Percentiles rank a stretch among this genome's conserved stretches.
phyloP scores from a whole-genome alignment of 2,329 filamentous ascomycete genomes.

The Graphilbum sp. region DNA sequence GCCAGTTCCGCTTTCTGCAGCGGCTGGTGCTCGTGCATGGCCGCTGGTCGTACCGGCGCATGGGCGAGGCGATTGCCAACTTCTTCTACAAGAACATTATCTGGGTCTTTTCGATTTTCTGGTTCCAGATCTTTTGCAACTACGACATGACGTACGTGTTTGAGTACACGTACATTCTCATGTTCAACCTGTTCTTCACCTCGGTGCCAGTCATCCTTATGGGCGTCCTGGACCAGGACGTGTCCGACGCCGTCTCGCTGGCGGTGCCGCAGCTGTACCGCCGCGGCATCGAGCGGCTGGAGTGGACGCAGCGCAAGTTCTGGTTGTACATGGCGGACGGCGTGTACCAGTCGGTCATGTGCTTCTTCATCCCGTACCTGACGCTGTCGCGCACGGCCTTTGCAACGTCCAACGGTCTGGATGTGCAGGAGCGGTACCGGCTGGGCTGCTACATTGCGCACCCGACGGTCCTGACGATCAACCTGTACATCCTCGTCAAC shows the following conservation, averaged over 20 bases:
- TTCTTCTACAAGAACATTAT: slow-evolving; percentile 99
- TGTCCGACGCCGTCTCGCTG: slow-evolving; percentile 82
- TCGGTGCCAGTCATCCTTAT: slow-evolving; percentile 89
- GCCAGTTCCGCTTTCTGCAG: slow-evolving; percentile 80
- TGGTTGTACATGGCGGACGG: slow-evolving; percentile 96
- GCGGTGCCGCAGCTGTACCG: slow-evolving; percentile 92
- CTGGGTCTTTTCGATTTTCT: slow-evolving; percentile 93
- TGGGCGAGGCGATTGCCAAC: slow-evolving; percentile 89
- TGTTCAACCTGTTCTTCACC: slow-evolving; percentile 95
- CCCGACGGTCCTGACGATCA: slow-evolving; percentile 74
- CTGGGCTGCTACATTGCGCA: slow-evolving; percentile 80
- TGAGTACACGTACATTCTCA: slow-evolving; percentile 92
- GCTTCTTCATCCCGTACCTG: slow-evolving; percentile 84
- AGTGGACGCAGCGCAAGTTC: slow-evolving; percentile 94
- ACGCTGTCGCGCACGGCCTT: slow-evolving; percentile 55
- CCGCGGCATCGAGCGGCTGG: slow-evolving; percentile 83
- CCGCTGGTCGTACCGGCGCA: slow-evolving; percentile 86
- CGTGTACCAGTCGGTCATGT: slow-evolving; percentile 83
- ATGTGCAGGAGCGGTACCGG: slow-evolving; percentile 62
- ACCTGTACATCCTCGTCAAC: slow-evolving; percentile 88
- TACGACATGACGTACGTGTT: slow-evolving; percentile 96
- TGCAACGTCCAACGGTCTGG: slow-evolving; percentile 54
- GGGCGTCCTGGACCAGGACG: slow-evolving; percentile 93
- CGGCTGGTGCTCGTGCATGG: slow-evolving; percentile 79
- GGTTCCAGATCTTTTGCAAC: slow-evolving; percentile 91